Conservation (phyloP, 179 eudicot species). For the Corrigiola litoralis region DNA sequence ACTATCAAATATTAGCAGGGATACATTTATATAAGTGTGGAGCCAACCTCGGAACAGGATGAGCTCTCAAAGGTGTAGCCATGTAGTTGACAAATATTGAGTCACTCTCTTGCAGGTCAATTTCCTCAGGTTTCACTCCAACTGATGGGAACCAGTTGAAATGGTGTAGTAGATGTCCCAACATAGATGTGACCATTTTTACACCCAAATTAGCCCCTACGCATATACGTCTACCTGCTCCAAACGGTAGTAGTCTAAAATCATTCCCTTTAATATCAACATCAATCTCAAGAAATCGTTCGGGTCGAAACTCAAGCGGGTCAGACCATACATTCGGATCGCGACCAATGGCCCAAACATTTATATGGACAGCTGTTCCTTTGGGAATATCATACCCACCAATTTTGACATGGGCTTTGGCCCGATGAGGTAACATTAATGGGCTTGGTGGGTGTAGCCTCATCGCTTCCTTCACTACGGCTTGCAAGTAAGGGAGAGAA, state of each 20-base stretch:
- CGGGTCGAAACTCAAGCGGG: slow-evolving; percentile 23
- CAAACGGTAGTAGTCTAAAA: slow-evolving; percentile 15
- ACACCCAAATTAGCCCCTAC: too few relatives aligned
- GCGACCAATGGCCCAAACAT: slow-evolving; percentile 27
- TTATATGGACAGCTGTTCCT: slow-evolving; percentile 12
- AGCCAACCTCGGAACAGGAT: not conserved
- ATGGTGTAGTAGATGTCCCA: slow-evolving; percentile 21
- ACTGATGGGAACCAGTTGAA: slow-evolving; percentile 9
- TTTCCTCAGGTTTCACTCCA: slow-evolving; percentile 9
- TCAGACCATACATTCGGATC: slow-evolving; percentile 14
- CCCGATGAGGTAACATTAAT: slow-evolving; percentile 22
- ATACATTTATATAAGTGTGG: not conserved
- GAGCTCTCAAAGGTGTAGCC: not conserved
- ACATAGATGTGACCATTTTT: too few relatives aligned
- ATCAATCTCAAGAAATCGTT: slow-evolving; percentile 13
- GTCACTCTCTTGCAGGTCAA: slow-evolving; percentile 17
- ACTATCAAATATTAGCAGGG: too few relatives aligned
- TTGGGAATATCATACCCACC: too few relatives aligned
- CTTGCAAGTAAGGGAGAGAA: slow-evolving; percentile 11
- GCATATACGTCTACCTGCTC: slow-evolving; percentile 17
- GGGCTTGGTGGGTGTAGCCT: slow-evolving; percentile 18
- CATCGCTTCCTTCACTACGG: slow-evolving; percentile 8
- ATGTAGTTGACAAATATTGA: slow-evolving; percentile 12
- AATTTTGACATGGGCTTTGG: slow-evolving; percentile 10
- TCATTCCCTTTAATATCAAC: too few relatives aligned